Conservation (phyloP, 805 yeast genomes). For the Limtongia smithiae region DNA sequence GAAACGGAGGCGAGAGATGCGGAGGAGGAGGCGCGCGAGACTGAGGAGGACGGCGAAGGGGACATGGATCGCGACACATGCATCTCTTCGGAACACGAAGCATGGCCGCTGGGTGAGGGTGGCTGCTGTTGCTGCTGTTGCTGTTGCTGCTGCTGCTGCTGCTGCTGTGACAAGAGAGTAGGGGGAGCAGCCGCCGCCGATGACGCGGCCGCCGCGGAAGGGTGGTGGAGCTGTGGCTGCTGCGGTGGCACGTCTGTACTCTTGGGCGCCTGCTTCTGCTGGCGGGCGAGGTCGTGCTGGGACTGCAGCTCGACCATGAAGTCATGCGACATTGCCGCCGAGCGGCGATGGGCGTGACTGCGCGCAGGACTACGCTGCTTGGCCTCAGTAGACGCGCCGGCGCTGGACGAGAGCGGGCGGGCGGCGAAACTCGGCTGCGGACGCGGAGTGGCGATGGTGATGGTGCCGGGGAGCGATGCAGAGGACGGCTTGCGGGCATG, state of each 20-base stretch:
- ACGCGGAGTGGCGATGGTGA: too few relatives aligned
- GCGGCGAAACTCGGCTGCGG: too few relatives aligned
- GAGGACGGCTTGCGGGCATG: too few relatives aligned
- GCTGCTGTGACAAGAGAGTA: too few relatives aligned
- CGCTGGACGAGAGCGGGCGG: too few relatives aligned
- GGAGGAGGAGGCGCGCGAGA: conserved; percentile 13
- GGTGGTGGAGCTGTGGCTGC: background rate
- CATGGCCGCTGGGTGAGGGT: background rate
- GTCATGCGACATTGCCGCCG: conserved; percentile 87
- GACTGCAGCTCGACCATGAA: conserved; percentile 46
- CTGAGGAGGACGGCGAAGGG: conserved; percentile 21
- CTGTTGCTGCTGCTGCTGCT: background rate
- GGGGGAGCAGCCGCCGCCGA: background rate
- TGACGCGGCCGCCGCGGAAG: background rate
- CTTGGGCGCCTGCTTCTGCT: too few relatives aligned
- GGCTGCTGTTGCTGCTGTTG: background rate
- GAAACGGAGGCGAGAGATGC: conserved; percentile 21
- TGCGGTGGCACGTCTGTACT: background rate
- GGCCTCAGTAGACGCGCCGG: too few relatives aligned
- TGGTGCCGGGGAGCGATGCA: too few relatives aligned
- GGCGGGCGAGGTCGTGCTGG: conserved; percentile 13
- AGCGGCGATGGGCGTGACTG: conserved; percentile 71
- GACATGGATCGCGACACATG: conserved; percentile 15
- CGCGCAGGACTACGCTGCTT: conserved; percentile 16
- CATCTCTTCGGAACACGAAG: too few relatives aligned